Evolutionary conservation across 169 alveolate species (phyloP), one percentile per base, ranked within the genome.

Genomic region (Plasmodium gonderi): DNA sequence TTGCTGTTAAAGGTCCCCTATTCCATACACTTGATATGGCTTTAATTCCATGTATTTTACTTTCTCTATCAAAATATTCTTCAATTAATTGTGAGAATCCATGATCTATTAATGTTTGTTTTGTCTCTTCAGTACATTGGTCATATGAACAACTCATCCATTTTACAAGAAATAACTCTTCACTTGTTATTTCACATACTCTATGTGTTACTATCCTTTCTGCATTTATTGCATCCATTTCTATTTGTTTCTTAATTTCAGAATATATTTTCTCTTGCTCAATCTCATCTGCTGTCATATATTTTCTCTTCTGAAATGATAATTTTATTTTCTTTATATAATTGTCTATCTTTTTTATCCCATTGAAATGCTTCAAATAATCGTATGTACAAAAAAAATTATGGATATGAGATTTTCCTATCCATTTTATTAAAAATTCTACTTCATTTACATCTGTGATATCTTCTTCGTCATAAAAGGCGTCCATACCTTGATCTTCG

Each of bases 91-190:
- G 87, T 26, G 54, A 87, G 78, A 97, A 97, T 14, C 94, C 97
- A 81, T 97, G 98, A 77, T 96, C 97, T 17, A 83, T 74, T 93
- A 97, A 64, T 1, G 97, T 94, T 51, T 97, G 96, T 77, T 90
- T 97, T 11, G 97, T 96, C 79, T 97, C 98, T 91, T 96, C 96
- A 26, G 98, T 97, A 94, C 98, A 97, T 83, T 97, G 98, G 79
- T 97, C 98, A 92, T 97, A 97, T 5, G 98, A 96, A 92, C 98
- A 97, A 44, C 98, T 96, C 72, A 94, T 80, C 98, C 98, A 97
- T 82, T 97, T 97, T 20, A 97, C 98, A 83, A 97, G 92, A 92
- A 95, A 97, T 49, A 91, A 54, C 75, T 54, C 42, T 60, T 67
- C 95, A n/a, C 72, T 90, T 11, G 91, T 94, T 3, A 36, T 29